A percentile compares a stretch with the other conserved stretches of the same genome.
phyloP scores from a whole-genome alignment of 208 protist species.

The Naegleria gruberi region DNA sequence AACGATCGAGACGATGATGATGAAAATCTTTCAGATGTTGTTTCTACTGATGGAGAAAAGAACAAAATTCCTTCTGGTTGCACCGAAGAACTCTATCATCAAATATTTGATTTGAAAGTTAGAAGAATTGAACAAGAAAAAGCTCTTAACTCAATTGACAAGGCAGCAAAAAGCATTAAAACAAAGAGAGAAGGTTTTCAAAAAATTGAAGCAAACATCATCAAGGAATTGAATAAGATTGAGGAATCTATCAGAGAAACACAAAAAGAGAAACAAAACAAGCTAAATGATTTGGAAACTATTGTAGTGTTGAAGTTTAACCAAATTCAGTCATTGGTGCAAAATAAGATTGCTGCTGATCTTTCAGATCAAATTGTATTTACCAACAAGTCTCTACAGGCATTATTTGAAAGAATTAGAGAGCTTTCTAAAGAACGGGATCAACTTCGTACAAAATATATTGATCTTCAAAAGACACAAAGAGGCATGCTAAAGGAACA shows the following conservation, averaged over 20 bases:
- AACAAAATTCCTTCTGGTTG: conserved; percentile 36
- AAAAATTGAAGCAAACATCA: conserved; percentile 42
- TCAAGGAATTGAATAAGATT: conserved; percentile 49
- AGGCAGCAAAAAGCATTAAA: conserved; percentile 43
- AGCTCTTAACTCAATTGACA: conserved; percentile 2
- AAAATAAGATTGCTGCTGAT: conserved; percentile 29
- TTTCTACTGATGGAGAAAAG: conserved; percentile 26
- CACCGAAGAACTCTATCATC: conserved; percentile 50
- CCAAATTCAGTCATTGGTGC: conserved; percentile 35
- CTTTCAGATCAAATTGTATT: conserved; percentile 37
- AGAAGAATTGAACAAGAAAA: conserved; percentile 48
- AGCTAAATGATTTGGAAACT: conserved; percentile 58
- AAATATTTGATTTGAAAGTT: conserved; percentile 50
- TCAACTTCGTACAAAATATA: conserved; percentile 22
- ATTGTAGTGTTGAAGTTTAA: conserved; percentile 38
- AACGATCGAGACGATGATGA: conserved; percentile 22
- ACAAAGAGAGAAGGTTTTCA: conserved; percentile 41
- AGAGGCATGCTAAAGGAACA: conserved; percentile 36
- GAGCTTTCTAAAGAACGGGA: conserved; percentile 33
- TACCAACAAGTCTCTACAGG: conserved; percentile 14
- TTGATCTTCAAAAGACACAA: conserved; percentile 30
- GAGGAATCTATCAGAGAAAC: conserved; percentile 37
- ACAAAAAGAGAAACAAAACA: conserved; percentile 52
- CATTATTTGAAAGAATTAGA: conserved; percentile 25
- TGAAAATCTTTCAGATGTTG: not conserved